Conservation (phyloP, 1,139 yeast species). For the Nakaseomyces delphensis region DNA sequence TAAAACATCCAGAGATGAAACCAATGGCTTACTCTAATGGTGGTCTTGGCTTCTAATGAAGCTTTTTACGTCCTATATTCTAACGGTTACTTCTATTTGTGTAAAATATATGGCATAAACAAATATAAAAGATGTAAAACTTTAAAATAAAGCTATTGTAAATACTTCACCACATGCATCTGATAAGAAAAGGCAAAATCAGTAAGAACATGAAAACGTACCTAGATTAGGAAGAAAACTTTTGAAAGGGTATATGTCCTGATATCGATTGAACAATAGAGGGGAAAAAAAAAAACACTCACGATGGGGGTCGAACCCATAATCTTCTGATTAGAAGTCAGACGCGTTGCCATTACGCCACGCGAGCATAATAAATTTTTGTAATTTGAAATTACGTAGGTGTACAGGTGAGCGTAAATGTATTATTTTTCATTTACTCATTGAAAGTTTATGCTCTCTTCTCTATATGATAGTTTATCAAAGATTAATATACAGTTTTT, state of each 20-base stretch:
- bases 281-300: constrained; percentile 33
- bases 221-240: no score
- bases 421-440: no score
- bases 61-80: not conserved
- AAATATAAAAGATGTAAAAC: not conserved
- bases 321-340: constrained; percentile 53
- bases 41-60: constrained; percentile 27
- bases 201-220: no score
- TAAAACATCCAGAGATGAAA: constrained; percentile 80
- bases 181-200: no score
- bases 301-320: constrained; percentile 55
- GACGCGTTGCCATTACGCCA: constrained; percentile 57
- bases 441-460: no score
- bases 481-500: no score
- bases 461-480: no score
- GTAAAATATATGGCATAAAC: not conserved
- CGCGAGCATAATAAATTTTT: constrained; percentile 41
- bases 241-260: no score
- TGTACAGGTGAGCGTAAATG: no score
- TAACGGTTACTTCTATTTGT: not conserved
- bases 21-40: constrained; percentile 93
- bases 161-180: not conserved
- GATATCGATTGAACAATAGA: no score
- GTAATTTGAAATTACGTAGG: no score
- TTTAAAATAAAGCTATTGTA: not conserved